Evolutionary conservation across 1,139 yeast genomes (phyloP), one percentile per base, ranked within the genome.

Genomic region (Petasospora fabianii): DNA sequence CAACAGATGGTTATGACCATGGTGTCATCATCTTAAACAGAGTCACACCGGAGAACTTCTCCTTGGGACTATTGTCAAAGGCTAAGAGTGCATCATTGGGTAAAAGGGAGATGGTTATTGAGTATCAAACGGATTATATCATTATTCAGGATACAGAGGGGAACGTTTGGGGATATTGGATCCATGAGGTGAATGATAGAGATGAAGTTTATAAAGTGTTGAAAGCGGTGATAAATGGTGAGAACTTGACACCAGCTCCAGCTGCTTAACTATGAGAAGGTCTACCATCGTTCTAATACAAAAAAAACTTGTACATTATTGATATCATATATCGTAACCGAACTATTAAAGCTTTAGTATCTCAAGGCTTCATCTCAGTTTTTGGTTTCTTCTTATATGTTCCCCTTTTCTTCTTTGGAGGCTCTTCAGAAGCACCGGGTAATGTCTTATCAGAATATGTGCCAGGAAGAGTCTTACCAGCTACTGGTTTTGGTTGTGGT

Each of bases 101-200:
- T 39, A 64, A 64, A 43, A 69, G 73, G 5, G 74, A 77, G 27
- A 78, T 87, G 78, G 84, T 82, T 39, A 83, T 83, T 29, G 95
- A 85, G 50, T 70, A 81, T 46, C 84, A 84, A 52, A 95, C 83
- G 48, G 84, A 84, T 35, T 73, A 88, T 54, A 78, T 90, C 36
- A 88, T 90, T 56, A 76, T 88, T 21, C 84, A 84, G 59, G 83
- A 82, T 49, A 65, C 83, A 31, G 69, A 79, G 39, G 94, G 87
- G 11, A 87, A 82, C 35, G 84, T 88, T 40, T 88, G 77, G 58
- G 97, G 97, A 1, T 68, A 90, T 41, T 90, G 97, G 97, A 73
- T 88, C 17, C 88, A 84, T 58, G 80, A 84, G 46, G 84, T 79
- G 41, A 75, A 71, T 4, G 96, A 88, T 54, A 69, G 96, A 52